Evolutionary conservation across 495 filamentous ascomycete species (phyloP), one percentile per base, ranked within the genome.

Genomic region (Lichenothelia convexa): DNA sequence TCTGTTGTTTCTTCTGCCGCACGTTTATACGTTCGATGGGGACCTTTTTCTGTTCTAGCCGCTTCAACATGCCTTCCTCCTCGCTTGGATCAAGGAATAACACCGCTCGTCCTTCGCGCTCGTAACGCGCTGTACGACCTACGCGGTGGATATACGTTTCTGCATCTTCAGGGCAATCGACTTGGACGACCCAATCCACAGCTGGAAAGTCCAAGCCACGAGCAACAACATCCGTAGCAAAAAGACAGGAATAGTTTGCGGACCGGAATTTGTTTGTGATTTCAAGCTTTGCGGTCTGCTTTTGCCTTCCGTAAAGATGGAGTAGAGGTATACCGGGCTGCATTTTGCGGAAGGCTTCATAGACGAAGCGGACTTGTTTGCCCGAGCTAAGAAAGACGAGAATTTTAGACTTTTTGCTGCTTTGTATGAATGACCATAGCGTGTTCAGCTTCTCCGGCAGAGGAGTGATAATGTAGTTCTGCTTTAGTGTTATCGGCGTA

Each of bases 131-230:
- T 18, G 89, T 99, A 12, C 89, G 73, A 12, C 89, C 89, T 9
- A 94, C 91, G 35, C 89, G 75, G 54, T 97, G 89, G 43, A 97
- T 97, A 43, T 97, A 97, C 0, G 89, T 95, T 43, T 93, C 89
- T 1, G 78, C 79, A 55, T 97, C 89, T 56, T 97, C 89, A 0
- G 89, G 89, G 42, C 83, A 92, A 53, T 97, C 89, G 19, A 83
- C 56, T 49, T 97, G 89, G 31, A 95, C 75, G 7, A 97, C 89
- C 85, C 89, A 97, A 53, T 95, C 89, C 1, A 97, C 86, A 9
- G 85, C 81, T 0, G 89, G 89, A 52, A 97, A 94, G 52, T 97
- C 89, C 6, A 97, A 65, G 36, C 89, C 89, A 45, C 89, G 68
- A 0, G 89, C 89, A 22, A 85, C 82, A 21, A 97, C 81, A 51